These are phyloP conservation scores for Corynascus novoguineensis DNA, from an alignment of 495 filamentous ascomycete genomes.

Conservation along the genomic window DNA sequence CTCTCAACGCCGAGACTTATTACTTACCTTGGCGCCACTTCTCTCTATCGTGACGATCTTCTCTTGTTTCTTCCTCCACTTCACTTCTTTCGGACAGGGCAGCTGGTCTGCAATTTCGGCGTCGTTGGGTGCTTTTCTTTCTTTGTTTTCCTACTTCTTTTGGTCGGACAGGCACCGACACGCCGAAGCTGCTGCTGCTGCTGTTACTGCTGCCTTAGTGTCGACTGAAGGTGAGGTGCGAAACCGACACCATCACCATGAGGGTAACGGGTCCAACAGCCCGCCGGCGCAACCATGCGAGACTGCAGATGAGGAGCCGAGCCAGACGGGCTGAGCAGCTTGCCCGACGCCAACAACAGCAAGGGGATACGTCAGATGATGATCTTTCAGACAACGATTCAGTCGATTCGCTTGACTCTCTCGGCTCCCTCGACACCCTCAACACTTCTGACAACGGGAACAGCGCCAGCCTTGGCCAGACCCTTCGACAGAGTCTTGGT, in stretches of 20 bases:
- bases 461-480: background rate
- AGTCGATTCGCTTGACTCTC: background rate
- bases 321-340: slow-evolving; percentile 1
- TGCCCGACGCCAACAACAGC: slow-evolving; percentile 12
- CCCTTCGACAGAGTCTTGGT: background rate
- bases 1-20: background rate
- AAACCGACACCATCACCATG: slow-evolving; percentile 7
- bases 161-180: slow-evolving; percentile 15
- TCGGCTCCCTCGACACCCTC: background rate
- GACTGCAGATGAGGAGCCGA: slow-evolving; percentile 16
- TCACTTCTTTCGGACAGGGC: slow-evolving; percentile 8
- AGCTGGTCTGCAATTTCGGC: slow-evolving; percentile 18
- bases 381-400: background rate
- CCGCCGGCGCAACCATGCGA: slow-evolving; percentile 20
- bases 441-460: background rate
- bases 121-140: slow-evolving; percentile 3
- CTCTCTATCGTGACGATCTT: slow-evolving; percentile 1
- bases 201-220: background rate
- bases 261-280: slow-evolving; percentile 15
- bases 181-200: background rate
- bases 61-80: slow-evolving; percentile 5
- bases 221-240: background rate
- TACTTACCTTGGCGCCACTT: slow-evolving; percentile 7
- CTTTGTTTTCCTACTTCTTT: slow-evolving; percentile 3
- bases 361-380: slow-evolving; percentile 3